Conservation (phyloP, 2,329 filamentous ascomycete genomes). For the Hypoxylon sp. region DNA sequence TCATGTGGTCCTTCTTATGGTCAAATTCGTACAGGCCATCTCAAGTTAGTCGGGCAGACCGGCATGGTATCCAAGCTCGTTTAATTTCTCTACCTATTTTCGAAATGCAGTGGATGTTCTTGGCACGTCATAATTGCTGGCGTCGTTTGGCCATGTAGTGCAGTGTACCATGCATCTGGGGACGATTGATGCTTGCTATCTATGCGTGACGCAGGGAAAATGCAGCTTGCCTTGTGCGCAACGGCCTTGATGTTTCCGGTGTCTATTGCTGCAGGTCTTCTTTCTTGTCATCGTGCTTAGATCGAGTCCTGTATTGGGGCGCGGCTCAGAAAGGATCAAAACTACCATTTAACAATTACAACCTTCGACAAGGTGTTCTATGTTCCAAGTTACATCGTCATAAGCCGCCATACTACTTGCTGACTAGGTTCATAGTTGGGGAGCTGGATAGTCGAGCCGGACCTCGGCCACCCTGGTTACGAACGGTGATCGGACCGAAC, state of each 20-base stretch:
- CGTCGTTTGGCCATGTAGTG: conserved; percentile 27
- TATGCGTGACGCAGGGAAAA: conserved; percentile 29
- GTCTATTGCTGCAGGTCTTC: conserved; percentile 7
- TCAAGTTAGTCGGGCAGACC: conserved; percentile 13
- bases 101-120: conserved; percentile 26
- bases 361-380: conserved; percentile 4
- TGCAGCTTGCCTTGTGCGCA: conserved; percentile 10
- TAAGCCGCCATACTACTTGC: conserved; percentile 19
- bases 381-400: conserved; percentile 22
- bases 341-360: conserved; percentile 14
- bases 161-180: conserved; percentile 30
- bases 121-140: conserved; percentile 35
- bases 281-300: conserved; percentile 10
- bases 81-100: conserved; percentile 33
- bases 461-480: conserved; percentile 33
- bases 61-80: conserved; percentile 25
- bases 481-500: conserved; percentile 50
- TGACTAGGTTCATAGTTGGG: conserved; percentile 28
- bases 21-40: conserved; percentile 1
- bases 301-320: conserved; percentile 9
- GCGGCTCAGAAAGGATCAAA: conserved; percentile 18
- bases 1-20: conserved; percentile 2
- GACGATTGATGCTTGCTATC: conserved; percentile 20
- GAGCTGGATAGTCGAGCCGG: conserved; percentile 39
- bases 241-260: conserved; percentile 2